Percentiles rank a stretch among this genome's conserved stretches.
phyloP scores from a whole-genome alignment of 1,284 basidiomycete genomes.

The Sporisorium graminicola region DNA sequence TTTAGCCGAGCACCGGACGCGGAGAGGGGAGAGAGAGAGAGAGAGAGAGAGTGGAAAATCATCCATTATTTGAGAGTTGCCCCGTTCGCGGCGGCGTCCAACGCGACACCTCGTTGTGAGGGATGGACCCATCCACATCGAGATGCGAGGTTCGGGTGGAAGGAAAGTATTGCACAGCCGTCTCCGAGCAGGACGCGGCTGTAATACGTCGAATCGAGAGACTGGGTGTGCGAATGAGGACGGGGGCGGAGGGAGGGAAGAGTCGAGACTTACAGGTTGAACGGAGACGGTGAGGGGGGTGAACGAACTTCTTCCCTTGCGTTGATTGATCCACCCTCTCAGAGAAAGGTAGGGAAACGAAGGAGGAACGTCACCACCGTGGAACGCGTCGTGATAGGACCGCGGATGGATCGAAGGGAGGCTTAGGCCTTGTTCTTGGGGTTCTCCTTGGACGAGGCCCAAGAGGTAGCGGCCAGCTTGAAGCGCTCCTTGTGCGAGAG shows the following conservation, averaged over 20 bases:
- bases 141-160: not conserved
- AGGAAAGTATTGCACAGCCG: not conserved
- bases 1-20: constrained; percentile 22
- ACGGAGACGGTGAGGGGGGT: not conserved
- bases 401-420: not conserved
- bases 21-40: not conserved
- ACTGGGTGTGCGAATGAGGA: not conserved
- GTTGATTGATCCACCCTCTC: too few relatives aligned
- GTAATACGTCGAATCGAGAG: not conserved
- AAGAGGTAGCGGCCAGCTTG: constrained; percentile 57
- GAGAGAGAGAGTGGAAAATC: constrained; percentile 1
- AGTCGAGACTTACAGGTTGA: not conserved
- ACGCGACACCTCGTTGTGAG: not conserved
- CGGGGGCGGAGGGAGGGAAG: not conserved
- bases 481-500: constrained; percentile 64
- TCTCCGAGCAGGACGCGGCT: not conserved
- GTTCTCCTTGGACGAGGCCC: constrained; percentile 57
- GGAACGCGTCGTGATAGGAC: not conserved
- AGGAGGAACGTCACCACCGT: not conserved
- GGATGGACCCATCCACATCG: not conserved
- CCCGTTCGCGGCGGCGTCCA: constrained; percentile 28
- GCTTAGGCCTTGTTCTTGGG: constrained; percentile 57
- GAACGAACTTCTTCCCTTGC: too few relatives aligned
- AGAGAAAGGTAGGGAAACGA: not conserved
- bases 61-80: constrained; percentile 25